These are phyloP conservation scores for Lachancea nothofagi DNA, from an alignment of 805 yeast species.

Conservation along the genomic window DNA sequence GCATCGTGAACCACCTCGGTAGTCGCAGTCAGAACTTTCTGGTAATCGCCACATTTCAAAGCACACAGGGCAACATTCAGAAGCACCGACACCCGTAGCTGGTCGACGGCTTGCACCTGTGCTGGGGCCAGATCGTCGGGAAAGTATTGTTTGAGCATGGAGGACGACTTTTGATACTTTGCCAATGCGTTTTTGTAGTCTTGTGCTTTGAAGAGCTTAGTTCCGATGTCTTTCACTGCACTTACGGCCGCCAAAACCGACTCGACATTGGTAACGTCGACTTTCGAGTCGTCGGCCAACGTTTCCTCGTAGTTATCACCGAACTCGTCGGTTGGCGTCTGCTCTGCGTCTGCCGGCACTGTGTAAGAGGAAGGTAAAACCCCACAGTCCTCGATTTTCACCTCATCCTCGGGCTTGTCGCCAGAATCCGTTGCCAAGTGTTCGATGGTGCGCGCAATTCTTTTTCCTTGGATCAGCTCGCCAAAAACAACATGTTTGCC, in stretches of 20 bases:
- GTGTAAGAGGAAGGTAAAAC: conserved; percentile 56
- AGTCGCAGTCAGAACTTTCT: conserved; percentile 53
- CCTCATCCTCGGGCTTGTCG: conserved; percentile 69
- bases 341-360: conserved; percentile 40
- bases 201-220: conserved; percentile 63
- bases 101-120: conserved; percentile 44
- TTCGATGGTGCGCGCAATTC: conserved; percentile 74
- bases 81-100: conserved; percentile 56
- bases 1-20: conserved; percentile 61
- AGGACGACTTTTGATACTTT: conserved; percentile 70
- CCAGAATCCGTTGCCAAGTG: conserved; percentile 50
- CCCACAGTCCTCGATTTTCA: conserved; percentile 75
- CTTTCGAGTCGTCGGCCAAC: conserved; percentile 65
- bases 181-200: conserved; percentile 49
- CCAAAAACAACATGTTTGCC: conserved; percentile 98
- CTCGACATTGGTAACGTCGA: conserved; percentile 55
- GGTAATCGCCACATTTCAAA: conserved; percentile 53
- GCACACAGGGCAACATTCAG: conserved; percentile 74
- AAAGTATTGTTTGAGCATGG: conserved; percentile 63
- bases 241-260: conserved; percentile 62
- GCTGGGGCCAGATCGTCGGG: conserved; percentile 52
- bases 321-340: conserved; percentile 62
- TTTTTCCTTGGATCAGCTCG: conserved; percentile 75
- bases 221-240: conserved; percentile 70
- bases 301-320: conserved; percentile 79